Percentiles rank a stretch among this genome's conserved stretches.
Evolutionary conservation across 352 stramenopile genomes (phyloP).

Genomic region (Phytophthora idaei): DNA sequence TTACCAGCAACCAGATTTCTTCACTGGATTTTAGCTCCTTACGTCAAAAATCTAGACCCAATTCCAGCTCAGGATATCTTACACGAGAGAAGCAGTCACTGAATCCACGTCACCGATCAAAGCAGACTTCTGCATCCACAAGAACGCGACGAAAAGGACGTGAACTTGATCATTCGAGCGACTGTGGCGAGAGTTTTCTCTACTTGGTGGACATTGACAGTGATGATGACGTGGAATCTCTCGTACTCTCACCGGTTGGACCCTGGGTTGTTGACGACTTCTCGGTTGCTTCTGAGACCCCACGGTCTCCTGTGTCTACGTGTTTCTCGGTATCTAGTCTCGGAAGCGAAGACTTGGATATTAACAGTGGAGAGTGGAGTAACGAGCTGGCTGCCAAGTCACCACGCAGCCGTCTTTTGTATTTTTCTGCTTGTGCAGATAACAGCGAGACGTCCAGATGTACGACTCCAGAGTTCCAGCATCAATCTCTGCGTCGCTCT

Average conservation of each 20-base stretch:
- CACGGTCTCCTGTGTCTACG: slow-evolving; percentile 30
- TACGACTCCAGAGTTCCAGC: background rate
- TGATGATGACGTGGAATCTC: slow-evolving; percentile 16
- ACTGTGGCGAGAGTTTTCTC: slow-evolving; percentile 27
- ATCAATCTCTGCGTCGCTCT: slow-evolving; percentile 18
- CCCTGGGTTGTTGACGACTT: slow-evolving; percentile 50
- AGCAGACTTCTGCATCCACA: background rate
- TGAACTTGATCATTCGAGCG: slow-evolving; percentile 4
- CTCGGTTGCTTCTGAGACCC: slow-evolving; percentile 8
- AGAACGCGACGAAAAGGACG: background rate
- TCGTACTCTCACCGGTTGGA: slow-evolving; percentile 49
- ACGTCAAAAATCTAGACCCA: slow-evolving; percentile 11
- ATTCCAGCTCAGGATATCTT: slow-evolving; percentile 8
- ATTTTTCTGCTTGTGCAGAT: slow-evolving; percentile 54
- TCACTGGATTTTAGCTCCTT: slow-evolving; percentile 18
- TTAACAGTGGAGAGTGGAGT: slow-evolving; percentile 26
- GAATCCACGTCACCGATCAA: slow-evolving; percentile 20
- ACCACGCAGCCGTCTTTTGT: slow-evolving; percentile 65
- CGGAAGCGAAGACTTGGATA: slow-evolving; percentile 29
- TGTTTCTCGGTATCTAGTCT: slow-evolving; percentile 31
- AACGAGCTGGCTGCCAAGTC: slow-evolving; percentile 43
- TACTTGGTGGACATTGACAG: slow-evolving; percentile 32
- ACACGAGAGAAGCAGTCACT: slow-evolving; percentile 3
- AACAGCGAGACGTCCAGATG: slow-evolving; percentile 15
- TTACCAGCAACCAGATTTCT: background rate